phyloP scores from a whole-genome alignment of 2,329 filamentous ascomycete species.

The Paecilomyces formosus region DNA sequence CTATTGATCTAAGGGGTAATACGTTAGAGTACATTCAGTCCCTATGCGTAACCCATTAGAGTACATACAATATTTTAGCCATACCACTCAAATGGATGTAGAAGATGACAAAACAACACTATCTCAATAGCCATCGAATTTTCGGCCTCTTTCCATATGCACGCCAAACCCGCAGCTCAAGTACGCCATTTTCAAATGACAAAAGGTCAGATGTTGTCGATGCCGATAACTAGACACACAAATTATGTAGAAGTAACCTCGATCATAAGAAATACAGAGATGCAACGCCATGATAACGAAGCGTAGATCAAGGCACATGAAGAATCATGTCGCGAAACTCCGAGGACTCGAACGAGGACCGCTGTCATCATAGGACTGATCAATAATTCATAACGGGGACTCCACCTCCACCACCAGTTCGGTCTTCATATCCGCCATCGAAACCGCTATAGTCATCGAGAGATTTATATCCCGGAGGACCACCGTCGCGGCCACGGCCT shows the following conservation, averaged over 20 bases:
- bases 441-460: conserved; percentile 51
- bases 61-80: too few relatives aligned
- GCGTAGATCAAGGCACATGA: neutral
- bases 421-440: conserved; percentile 24
- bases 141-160: too few relatives aligned
- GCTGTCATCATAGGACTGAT: conserved; percentile 3
- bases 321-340: neutral
- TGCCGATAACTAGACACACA: neutral
- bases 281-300: neutral
- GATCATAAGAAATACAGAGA: neutral
- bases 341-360: neutral
- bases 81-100: neutral
- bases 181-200: neutral
- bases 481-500: conserved; percentile 43
- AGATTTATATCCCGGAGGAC: conserved; percentile 54
- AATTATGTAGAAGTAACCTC: neutral
- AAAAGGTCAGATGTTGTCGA: neutral
- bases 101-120: neutral
- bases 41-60: too few relatives aligned
- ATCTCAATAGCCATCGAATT: neutral
- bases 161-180: neutral
- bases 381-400: conserved; percentile 35
- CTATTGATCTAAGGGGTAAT: too few relatives aligned
- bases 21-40: too few relatives aligned
- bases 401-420: conserved; percentile 17